phyloP scores from a whole-genome alignment of 2,329 filamentous ascomycete species.

The Cercospora brassicicola region DNA sequence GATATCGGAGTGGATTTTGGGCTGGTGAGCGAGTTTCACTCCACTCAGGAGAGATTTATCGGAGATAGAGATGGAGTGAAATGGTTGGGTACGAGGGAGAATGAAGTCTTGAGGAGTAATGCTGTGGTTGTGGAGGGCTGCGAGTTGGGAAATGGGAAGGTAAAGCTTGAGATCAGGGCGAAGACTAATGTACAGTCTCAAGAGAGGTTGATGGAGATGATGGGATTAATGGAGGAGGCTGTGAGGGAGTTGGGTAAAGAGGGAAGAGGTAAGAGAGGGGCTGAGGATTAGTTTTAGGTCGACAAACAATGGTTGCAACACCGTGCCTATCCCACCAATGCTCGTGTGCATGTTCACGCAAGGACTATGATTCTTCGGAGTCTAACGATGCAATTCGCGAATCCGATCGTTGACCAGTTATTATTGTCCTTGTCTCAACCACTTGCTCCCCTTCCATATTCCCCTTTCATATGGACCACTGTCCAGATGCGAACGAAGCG shows the following conservation, averaged over 20 bases:
- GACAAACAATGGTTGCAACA: background rate
- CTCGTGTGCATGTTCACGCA: too few relatives aligned
- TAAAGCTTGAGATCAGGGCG: background rate
- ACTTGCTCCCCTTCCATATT: too few relatives aligned
- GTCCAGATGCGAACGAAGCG: too few relatives aligned
- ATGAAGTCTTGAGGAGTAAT: background rate
- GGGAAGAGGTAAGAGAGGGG: slow-evolving; percentile 1
- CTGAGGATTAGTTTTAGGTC: background rate
- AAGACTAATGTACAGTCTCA: slow-evolving; percentile 3
- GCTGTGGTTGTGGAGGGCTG: background rate
- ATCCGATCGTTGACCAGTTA: too few relatives aligned
- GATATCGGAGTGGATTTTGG: slow-evolving; percentile 2
- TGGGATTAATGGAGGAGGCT: background rate
- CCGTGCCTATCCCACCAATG: too few relatives aligned
- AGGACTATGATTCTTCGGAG: too few relatives aligned
- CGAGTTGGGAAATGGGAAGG: background rate
- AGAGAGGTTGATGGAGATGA: slow-evolving; percentile 2
- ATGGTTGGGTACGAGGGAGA: slow-evolving; percentile 1
- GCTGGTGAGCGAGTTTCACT: background rate
- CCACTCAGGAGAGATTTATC: background rate
- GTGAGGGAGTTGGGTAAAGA: background rate
- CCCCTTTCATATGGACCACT: too few relatives aligned
- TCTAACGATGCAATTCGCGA: too few relatives aligned
- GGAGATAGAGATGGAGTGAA: background rate
- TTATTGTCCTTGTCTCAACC: too few relatives aligned